phyloP scores from a whole-genome alignment of 2,329 filamentous ascomycete genomes.

The Epichloe amarillans region DNA sequence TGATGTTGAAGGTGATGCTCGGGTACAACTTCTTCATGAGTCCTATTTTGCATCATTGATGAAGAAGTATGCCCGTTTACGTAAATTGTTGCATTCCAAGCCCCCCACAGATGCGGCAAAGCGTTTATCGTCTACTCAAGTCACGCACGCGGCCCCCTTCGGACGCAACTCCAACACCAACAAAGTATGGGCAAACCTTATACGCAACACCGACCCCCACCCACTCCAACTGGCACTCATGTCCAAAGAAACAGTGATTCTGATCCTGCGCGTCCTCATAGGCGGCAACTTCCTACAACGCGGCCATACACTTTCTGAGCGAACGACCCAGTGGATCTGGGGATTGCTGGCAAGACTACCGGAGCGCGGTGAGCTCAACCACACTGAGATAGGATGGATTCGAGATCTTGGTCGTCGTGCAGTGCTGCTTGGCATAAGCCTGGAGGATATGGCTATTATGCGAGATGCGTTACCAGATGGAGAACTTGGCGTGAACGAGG shows the following conservation, averaged over 20 bases:
- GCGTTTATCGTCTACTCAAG: slow-evolving; percentile 39
- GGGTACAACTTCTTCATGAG: slow-evolving; percentile 34
- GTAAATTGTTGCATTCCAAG: slow-evolving; percentile 41
- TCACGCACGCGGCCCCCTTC: slow-evolving; percentile 42
- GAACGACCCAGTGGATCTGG: slow-evolving; percentile 77
- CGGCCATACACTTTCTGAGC: slow-evolving; percentile 44
- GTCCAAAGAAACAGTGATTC: slow-evolving; percentile 51
- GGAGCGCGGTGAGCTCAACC: slow-evolving; percentile 60
- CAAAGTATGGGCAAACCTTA: slow-evolving; percentile 36
- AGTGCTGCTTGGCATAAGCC: slow-evolving; percentile 42
- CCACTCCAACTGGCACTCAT: slow-evolving; percentile 50
- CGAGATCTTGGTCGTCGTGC: slow-evolving; percentile 71
- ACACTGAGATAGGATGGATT: slow-evolving; percentile 61
- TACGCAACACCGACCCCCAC: slow-evolving; percentile 43
- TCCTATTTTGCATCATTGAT: slow-evolving; percentile 57
- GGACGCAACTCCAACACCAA: slow-evolving; percentile 36
- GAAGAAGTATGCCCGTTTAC: slow-evolving; percentile 51
- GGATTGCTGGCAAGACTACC: slow-evolving; percentile 63
- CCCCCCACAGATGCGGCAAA: slow-evolving; percentile 40
- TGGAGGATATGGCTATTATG: slow-evolving; percentile 38
- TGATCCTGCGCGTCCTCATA: slow-evolving; percentile 53
- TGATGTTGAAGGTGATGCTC: slow-evolving; percentile 16
- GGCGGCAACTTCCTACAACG: slow-evolving; percentile 49
- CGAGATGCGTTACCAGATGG: slow-evolving; percentile 28
- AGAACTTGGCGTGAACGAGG: slow-evolving; percentile 29